These are phyloP conservation scores for Globisporangium spiculum DNA, from an alignment of 352 stramenopile species.

Conservation along the genomic window DNA sequence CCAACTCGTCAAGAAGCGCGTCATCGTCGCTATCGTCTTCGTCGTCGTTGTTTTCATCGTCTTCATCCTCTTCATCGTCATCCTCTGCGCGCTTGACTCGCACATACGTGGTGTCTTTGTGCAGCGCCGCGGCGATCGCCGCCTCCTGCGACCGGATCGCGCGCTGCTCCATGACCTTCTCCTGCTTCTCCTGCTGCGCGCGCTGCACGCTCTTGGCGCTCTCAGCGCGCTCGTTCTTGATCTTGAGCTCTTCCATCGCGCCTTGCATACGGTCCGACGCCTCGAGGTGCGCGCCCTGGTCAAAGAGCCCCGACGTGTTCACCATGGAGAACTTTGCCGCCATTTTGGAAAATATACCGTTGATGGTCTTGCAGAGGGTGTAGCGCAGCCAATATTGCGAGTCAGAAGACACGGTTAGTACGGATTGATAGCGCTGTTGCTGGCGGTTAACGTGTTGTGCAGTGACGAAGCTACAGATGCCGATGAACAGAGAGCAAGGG, in stretches of 20 bases:
- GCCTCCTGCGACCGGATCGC: constrained; percentile 27
- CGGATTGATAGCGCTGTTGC: not conserved
- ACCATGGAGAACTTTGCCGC: constrained; percentile 81
- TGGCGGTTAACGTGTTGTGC: not conserved
- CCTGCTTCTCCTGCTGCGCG: constrained; percentile 27
- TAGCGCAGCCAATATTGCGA: not conserved
- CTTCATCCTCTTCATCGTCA: constrained; percentile 16
- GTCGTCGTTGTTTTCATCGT: constrained; percentile 25
- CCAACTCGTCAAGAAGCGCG: constrained; percentile 58
- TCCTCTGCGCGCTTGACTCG: constrained; percentile 9
- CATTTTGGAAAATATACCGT: constrained; percentile 30
- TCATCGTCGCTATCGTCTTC: constrained; percentile 54
- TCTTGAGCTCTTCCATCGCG: constrained; percentile 69
- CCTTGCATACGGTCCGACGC: constrained; percentile 70
- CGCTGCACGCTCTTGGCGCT: constrained; percentile 19
- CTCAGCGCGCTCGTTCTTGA: constrained; percentile 42
- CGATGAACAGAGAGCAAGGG: not conserved
- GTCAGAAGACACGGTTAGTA: not conserved
- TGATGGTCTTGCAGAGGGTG: not conserved
- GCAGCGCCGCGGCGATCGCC: constrained; percentile 24
- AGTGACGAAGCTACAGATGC: not conserved
- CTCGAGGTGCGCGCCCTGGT: constrained; percentile 62
- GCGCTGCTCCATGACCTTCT: constrained; percentile 21
- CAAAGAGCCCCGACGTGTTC: constrained; percentile 70
- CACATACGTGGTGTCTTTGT: constrained; percentile 28